Conservation (phyloP, 768 basidiomycete species). For the Lyophyllum shimeji region DNA sequence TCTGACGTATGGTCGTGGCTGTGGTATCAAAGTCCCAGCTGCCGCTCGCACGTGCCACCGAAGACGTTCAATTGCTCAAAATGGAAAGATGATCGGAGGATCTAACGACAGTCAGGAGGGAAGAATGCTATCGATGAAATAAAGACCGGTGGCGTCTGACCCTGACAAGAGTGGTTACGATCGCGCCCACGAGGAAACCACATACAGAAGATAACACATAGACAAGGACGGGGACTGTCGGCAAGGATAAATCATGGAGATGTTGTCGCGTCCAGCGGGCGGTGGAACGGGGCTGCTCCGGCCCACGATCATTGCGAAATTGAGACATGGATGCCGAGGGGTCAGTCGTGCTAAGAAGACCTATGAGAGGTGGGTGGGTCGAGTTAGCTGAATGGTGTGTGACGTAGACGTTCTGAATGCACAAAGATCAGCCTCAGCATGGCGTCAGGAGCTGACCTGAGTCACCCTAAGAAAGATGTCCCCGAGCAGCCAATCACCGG, state of each 20-base stretch:
- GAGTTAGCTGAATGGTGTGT: conserved; percentile 44
- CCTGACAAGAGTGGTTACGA: conserved; percentile 6
- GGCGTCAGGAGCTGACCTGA: conserved; percentile 14
- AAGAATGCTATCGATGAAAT: background rate
- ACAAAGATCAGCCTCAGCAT: background rate
- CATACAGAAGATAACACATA: conserved; percentile 12
- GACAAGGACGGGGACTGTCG: conserved; percentile 1
- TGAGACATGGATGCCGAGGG: conserved; percentile 29
- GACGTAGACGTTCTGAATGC: conserved; percentile 51
- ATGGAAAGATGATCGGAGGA: too few species aligned
- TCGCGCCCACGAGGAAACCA: conserved; percentile 10
- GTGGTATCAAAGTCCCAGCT: too few species aligned
- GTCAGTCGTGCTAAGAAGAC: conserved; percentile 42
- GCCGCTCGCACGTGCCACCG: too few species aligned
- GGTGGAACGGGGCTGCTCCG: conserved; percentile 25
- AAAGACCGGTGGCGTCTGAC: background rate
- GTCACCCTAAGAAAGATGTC: conserved; percentile 53
- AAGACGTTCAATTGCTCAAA: background rate
- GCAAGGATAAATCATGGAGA: background rate
- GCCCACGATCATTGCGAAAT: conserved; percentile 42
- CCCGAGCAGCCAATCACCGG: conserved; percentile 64
- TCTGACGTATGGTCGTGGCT: too few species aligned
- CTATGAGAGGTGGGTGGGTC: conserved; percentile 40
- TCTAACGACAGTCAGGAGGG: too few species aligned
- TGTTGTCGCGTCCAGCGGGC: conserved; percentile 6